phyloP scores from a whole-genome alignment of 2,329 filamentous ascomycete genomes.

The Cordyceps cateniannulata region DNA sequence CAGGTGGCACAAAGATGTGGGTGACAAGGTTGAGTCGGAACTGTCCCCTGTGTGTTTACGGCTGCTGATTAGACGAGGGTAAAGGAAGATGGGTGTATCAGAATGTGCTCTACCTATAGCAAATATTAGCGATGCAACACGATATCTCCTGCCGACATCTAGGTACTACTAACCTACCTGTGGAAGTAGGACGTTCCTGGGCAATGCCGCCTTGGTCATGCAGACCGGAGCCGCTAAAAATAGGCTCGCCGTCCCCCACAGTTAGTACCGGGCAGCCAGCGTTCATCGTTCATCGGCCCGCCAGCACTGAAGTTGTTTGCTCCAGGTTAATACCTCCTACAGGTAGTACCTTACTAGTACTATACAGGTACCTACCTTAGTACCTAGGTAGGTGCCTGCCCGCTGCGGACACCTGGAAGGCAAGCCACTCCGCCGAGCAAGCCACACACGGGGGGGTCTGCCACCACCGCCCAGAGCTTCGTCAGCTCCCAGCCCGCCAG shows the following conservation, averaged over 20 bases:
- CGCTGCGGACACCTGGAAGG: not conserved
- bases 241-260: not conserved
- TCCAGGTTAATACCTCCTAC: not conserved
- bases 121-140: no score
- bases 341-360: no score
- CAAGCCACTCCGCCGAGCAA: not conserved
- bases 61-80: no score
- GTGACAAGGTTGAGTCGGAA: no score
- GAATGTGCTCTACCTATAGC: no score
- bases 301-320: not conserved
- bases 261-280: no score
- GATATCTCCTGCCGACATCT: no score
- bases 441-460: not conserved
- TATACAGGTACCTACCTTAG: not conserved
- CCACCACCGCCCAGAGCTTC: not conserved
- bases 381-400: not conserved
- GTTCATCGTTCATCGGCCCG: not conserved
- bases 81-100: no score
- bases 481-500: not conserved
- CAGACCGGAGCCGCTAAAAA: not conserved
- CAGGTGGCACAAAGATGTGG: not conserved
- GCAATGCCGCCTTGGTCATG: no score
- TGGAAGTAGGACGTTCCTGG: no score
- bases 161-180: no score
- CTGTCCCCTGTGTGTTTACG: no score